These are phyloP conservation scores for Hortaea werneckii DNA, from an alignment of 2,329 filamentous ascomycete genomes.

Conservation along the genomic window DNA sequence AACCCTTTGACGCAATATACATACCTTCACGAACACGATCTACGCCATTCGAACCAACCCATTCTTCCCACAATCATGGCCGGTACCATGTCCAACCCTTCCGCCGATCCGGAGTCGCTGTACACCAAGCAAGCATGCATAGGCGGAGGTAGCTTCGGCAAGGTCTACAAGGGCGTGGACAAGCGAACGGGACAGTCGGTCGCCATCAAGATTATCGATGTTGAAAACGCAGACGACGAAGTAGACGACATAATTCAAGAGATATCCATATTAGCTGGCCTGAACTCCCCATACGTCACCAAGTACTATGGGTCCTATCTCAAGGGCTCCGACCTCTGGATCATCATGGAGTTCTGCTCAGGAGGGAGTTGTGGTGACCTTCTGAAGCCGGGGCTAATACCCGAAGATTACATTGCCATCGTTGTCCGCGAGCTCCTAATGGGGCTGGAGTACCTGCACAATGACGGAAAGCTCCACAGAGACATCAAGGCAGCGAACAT, in stretches of 20 bases:
- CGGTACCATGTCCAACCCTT: slow-evolving; percentile 31
- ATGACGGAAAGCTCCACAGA: slow-evolving; percentile 89
- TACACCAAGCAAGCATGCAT: slow-evolving; percentile 67
- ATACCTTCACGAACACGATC: too few relatives aligned
- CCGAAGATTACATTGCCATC: slow-evolving; percentile 94
- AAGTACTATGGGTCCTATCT: slow-evolving; percentile 97
- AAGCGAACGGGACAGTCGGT: slow-evolving; percentile 87
- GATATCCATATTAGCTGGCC: slow-evolving; percentile 90
- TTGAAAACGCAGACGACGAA: slow-evolving; percentile 97
- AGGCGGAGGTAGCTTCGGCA: slow-evolving; percentile 96
- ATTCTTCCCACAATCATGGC: slow-evolving; percentile 9
- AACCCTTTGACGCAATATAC: too few relatives aligned
- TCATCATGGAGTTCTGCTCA: slow-evolving; percentile 98
- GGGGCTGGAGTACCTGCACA: slow-evolving; percentile 85
- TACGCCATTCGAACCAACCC: too few relatives aligned
- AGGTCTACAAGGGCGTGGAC: slow-evolving; percentile 97
- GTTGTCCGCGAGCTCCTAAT: slow-evolving; percentile 82
- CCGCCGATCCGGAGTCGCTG: slow-evolving; percentile 74
- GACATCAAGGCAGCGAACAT: slow-evolving; percentile 99
- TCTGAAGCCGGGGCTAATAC: slow-evolving; percentile 84
- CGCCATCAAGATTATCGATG: slow-evolving; percentile 97
- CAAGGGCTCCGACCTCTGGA: slow-evolving; percentile 94
- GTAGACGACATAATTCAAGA: slow-evolving; percentile 99
- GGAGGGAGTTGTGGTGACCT: slow-evolving; percentile 93
- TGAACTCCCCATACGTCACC: slow-evolving; percentile 92